A percentile compares a stretch with the other conserved stretches of the same genome.
phyloP scores from a whole-genome alignment of 495 filamentous ascomycete genomes.

The Aspergillus leporis region DNA sequence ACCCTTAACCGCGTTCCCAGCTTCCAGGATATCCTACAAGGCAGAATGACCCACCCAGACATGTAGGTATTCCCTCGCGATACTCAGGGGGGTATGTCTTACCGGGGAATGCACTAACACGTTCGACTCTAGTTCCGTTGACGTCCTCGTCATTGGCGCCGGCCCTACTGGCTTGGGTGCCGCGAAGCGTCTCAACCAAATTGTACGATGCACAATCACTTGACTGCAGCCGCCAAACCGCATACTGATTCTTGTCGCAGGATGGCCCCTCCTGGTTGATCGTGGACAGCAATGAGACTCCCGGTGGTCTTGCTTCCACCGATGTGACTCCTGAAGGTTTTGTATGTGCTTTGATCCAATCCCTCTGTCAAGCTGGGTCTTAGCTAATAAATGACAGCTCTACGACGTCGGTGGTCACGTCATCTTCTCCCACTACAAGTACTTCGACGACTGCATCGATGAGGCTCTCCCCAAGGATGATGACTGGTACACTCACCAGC shows the following conservation, averaged over 20 bases:
- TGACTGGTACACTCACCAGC: constrained; percentile 98
- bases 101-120: constrained; percentile 25
- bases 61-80: constrained; percentile 38
- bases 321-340: constrained; percentile 96
- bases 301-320: constrained; percentile 95
- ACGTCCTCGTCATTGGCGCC: constrained; percentile 97
- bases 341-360: constrained; percentile 59
- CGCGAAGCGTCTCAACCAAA: constrained; percentile 95
- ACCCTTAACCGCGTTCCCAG: constrained; percentile 58
- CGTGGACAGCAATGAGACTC: constrained; percentile 87
- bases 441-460: constrained; percentile 98
- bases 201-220: constrained; percentile 59
- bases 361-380: neutral
- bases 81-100: constrained; percentile 15
- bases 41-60: constrained; percentile 58
- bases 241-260: constrained; percentile 46
- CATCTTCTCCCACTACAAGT: constrained; percentile 99
- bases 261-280: constrained; percentile 94
- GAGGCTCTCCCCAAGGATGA: constrained; percentile 90
- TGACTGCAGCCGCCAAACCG: constrained; percentile 7
- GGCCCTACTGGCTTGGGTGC: constrained; percentile 96
- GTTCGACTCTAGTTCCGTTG: constrained; percentile 67
- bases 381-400: constrained; percentile 57
- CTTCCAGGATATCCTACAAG: constrained; percentile 61
- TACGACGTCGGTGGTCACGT: constrained; percentile 99